phyloP scores from a whole-genome alignment of 257 asterid species.

The Coffea canephora region DNA sequence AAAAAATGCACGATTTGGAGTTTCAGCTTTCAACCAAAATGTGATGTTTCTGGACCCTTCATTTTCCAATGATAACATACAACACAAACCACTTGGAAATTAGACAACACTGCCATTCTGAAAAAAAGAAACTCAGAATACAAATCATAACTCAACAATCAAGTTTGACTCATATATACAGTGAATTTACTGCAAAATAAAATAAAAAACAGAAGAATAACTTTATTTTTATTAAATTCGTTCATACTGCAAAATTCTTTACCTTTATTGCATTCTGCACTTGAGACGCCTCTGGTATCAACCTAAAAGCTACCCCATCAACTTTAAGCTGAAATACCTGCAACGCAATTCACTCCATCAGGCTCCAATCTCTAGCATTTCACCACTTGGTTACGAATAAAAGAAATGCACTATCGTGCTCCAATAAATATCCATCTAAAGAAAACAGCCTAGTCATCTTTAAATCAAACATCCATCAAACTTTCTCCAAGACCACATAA shows the following conservation, averaged over 20 bases:
- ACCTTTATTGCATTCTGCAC: slow-evolving; percentile 80
- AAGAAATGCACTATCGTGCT: background rate
- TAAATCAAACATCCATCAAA: background rate
- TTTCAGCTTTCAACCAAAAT: background rate
- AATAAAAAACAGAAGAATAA: background rate
- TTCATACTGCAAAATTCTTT: slow-evolving; percentile 16
- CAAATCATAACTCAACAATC: background rate
- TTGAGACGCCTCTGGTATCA: slow-evolving; percentile 91
- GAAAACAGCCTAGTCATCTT: background rate
- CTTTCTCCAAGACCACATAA: background rate
- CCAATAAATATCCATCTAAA: background rate
- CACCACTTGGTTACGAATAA: background rate
- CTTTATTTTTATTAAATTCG: background rate
- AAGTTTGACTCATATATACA: background rate
- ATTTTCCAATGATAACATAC: background rate
- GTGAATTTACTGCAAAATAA: too few relatives aligned
- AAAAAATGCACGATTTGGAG: background rate
- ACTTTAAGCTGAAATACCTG: slow-evolving; percentile 88
- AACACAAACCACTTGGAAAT: background rate
- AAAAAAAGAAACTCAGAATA: background rate
- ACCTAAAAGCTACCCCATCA: slow-evolving; percentile 85
- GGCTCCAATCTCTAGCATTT: background rate
- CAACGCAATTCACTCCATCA: slow-evolving; percentile 29
- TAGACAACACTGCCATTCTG: background rate
- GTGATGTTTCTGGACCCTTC: background rate